A percentile compares a stretch with the other conserved stretches of the same genome.
These are phyloP conservation scores for Tuber calosporum DNA, from an alignment of 495 filamentous ascomycete genomes.

Conservation along the genomic window DNA sequence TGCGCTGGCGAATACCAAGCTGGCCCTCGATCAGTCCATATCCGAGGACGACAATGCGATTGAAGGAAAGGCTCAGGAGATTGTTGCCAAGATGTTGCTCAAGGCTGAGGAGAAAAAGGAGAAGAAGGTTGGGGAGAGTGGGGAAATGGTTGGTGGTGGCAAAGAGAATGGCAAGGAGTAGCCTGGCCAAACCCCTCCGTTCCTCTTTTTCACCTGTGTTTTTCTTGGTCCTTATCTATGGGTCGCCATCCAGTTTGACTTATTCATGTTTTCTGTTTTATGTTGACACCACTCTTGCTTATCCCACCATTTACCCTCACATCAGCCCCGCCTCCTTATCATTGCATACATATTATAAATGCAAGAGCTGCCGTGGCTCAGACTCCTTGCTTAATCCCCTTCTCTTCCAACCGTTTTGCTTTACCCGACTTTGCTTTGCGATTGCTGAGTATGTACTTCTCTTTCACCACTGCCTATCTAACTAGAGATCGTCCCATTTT, in stretches of 20 bases:
- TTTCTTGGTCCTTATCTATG: not conserved
- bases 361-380: not conserved
- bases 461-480: not conserved
- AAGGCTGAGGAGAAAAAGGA: slow-evolving; percentile 4
- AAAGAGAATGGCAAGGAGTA: not conserved
- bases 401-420: not conserved
- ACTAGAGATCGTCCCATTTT: not conserved
- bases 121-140: not conserved
- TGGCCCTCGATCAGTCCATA: slow-evolving; percentile 83
- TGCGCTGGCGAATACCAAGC: slow-evolving; percentile 78
- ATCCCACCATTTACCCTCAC: not conserved
- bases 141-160: not conserved
- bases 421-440: not conserved
- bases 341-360: not conserved
- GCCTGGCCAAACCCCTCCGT: not conserved
- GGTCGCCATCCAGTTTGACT: not conserved
- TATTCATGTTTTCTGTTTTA: not conserved
- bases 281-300: not conserved
- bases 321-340: not conserved
- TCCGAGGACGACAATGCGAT: slow-evolving; percentile 45
- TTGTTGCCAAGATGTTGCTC: slow-evolving; percentile 60
- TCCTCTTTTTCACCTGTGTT: not conserved
- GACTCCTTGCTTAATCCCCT: not conserved
- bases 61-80: slow-evolving; percentile 55
- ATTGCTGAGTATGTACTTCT: not conserved